A percentile compares a stretch with the other conserved stretches of the same genome.
phyloP scores from a whole-genome alignment of 495 filamentous ascomycete species.

The Daldinia decipiens region DNA sequence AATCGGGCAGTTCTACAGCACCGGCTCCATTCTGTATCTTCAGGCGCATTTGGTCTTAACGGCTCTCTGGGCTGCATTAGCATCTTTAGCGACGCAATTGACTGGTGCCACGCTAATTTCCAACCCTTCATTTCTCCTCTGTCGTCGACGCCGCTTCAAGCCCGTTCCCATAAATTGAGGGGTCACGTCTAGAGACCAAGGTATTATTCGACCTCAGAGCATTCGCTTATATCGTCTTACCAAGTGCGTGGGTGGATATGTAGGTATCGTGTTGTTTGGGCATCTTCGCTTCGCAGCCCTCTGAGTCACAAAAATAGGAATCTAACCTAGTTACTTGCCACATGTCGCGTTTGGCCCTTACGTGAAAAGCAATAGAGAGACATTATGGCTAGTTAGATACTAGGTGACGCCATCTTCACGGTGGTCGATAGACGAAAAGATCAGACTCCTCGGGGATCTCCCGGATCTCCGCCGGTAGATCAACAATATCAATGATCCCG shows the following conservation, averaged over 20 bases:
- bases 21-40: conserved; percentile 30
- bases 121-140: conserved; percentile 20
- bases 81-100: conserved; percentile 25
- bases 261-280: not conserved
- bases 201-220: conserved; percentile 11
- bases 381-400: conserved; percentile 2
- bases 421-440: conserved; percentile 19
- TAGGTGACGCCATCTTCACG: conserved; percentile 6
- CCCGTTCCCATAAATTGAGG: conserved; percentile 43
- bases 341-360: not conserved
- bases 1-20: conserved; percentile 22
- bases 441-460: conserved; percentile 18
- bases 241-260: not conserved
- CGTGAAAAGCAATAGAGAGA: conserved; percentile 3
- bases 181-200: conserved; percentile 10
- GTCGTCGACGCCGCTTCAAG: conserved; percentile 24
- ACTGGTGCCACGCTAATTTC: conserved; percentile 41
- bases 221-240: conserved; percentile 15
- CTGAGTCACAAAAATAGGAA: conserved; percentile 2
- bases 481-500: conserved; percentile 28
- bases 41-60: conserved; percentile 10
- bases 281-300: not conserved
- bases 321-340: not conserved
- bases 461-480: conserved; percentile 30
- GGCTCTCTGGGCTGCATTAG: conserved; percentile 33